These are phyloP conservation scores for Vitis cinerea DNA, from an alignment of 164 flowering plant species.

Conservation along the genomic window DNA sequence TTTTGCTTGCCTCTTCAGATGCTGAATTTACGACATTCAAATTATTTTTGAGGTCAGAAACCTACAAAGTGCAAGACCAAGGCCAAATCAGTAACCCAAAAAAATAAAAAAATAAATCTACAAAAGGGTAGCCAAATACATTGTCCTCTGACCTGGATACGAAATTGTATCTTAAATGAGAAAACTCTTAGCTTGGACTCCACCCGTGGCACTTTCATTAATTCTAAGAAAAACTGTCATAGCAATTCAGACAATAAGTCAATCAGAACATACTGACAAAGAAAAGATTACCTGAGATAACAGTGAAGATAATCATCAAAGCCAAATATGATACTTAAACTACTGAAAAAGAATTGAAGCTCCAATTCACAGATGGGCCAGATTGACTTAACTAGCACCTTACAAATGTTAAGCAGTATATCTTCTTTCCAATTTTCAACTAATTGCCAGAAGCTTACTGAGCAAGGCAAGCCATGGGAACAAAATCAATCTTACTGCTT, in stretches of 20 bases:
- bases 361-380: too few relatives aligned
- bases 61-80: conserved; percentile 32
- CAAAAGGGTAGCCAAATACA: not conserved
- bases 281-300: not conserved
- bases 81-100: not conserved
- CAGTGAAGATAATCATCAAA: not conserved
- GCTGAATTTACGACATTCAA: conserved; percentile 49
- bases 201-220: conserved; percentile 96
- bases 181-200: conserved; percentile 95
- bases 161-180: conserved; percentile 85
- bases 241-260: conserved; percentile 14
- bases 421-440: not conserved
- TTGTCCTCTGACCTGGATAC: conserved; percentile 58
- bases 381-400: not conserved
- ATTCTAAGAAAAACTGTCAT: conserved; percentile 81
- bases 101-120: conserved; percentile 6
- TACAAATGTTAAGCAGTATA: not conserved
- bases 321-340: too few relatives aligned
- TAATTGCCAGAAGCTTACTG: not conserved
- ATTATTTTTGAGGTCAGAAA: conserved; percentile 55
- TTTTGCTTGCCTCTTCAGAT: conserved; percentile 56
- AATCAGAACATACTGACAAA: conserved; percentile 4
- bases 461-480: too few relatives aligned
- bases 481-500: too few relatives aligned
- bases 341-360: too few relatives aligned